Evolutionary conservation across 495 filamentous ascomycete genomes (phyloP).

Genomic region (Trichoderma erinaceum): DNA sequence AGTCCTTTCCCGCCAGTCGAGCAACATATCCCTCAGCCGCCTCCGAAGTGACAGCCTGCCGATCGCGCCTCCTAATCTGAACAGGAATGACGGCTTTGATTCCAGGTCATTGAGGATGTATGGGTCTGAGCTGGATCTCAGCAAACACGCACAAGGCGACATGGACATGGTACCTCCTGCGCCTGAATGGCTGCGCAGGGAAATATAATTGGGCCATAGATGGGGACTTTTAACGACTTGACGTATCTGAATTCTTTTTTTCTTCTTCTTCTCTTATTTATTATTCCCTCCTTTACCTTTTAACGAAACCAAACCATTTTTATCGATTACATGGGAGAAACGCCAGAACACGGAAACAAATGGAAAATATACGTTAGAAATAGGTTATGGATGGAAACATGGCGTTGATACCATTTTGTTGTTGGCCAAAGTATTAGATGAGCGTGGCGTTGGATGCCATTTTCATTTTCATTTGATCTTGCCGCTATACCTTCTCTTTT

Average conservation of each 20-base stretch:
- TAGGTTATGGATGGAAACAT: constrained; percentile 4
- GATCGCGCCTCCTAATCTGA: constrained; percentile 46
- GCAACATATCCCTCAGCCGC: constrained; percentile 49
- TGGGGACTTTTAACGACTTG: not conserved
- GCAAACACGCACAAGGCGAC: not conserved
- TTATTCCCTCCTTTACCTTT: not conserved
- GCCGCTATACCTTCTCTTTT: constrained; percentile 17
- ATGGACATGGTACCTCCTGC: not conserved
- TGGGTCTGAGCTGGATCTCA: constrained; percentile 6
- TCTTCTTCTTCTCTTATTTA: not conserved
- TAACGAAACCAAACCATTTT: not conserved
- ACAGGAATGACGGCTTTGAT: constrained; percentile 42
- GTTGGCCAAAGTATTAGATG: constrained; percentile 8
- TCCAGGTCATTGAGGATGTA: not conserved
- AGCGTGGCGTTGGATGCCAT: constrained; percentile 27
- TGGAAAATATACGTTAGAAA: constrained; percentile 6
- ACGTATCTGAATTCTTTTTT: not conserved
- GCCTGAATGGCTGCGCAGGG: constrained; percentile 7
- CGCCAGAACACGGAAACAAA: constrained; percentile 2
- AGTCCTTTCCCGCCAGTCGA: constrained; percentile 53
- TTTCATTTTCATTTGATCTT: not conserved
- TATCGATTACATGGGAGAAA: not conserved
- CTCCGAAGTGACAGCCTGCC: constrained; percentile 63
- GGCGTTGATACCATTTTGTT: constrained; percentile 9
- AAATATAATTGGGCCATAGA: not conserved